Evolutionary conservation across 1,284 basidiomycete genomes (phyloP).

Genomic region (Exobasidium rhododendri): DNA sequence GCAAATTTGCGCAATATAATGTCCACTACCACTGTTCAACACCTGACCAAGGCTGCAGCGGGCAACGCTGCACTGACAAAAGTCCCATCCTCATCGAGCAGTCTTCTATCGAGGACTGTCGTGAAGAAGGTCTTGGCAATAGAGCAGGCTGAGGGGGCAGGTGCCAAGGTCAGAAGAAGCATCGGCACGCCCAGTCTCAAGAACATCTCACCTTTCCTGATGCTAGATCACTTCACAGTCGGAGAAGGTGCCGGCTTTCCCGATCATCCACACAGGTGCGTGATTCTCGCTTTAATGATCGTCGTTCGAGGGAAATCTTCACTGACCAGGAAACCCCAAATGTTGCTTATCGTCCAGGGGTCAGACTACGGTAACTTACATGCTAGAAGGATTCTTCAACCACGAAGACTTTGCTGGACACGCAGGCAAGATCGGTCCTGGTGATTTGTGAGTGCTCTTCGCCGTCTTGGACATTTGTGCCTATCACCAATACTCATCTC

Average conservation of each 20-base stretch:
- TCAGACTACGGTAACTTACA: conserved; percentile 66
- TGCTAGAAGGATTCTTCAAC: conserved; percentile 74
- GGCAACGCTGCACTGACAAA: conserved; percentile 37
- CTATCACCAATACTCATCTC: neutral
- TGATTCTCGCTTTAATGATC: too few species aligned
- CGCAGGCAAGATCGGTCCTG: conserved; percentile 65
- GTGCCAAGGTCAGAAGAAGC: conserved; percentile 80
- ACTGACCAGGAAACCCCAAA: neutral
- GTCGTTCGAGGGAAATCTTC: conserved; percentile 56
- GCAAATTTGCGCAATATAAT: neutral
- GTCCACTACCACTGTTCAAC: conserved; percentile 4
- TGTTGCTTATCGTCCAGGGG: too few species aligned
- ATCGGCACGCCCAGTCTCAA: conserved; percentile 74
- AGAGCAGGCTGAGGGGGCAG: conserved; percentile 83
- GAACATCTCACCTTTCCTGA: conserved; percentile 85
- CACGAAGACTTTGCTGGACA: conserved; percentile 94
- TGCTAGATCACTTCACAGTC: conserved; percentile 61
- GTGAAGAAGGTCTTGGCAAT: conserved; percentile 71
- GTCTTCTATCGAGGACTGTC: conserved; percentile 65
- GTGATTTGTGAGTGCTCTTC: too few species aligned
- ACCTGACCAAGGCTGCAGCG: conserved; percentile 21
- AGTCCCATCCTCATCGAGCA: neutral
- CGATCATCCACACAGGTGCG: conserved; percentile 81
- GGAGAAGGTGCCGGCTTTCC: conserved; percentile 60
- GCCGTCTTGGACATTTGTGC: neutral